These are phyloP conservation scores for Oemleria cerasiformis DNA, from an alignment of 306 rosid species.

Conservation along the genomic window DNA sequence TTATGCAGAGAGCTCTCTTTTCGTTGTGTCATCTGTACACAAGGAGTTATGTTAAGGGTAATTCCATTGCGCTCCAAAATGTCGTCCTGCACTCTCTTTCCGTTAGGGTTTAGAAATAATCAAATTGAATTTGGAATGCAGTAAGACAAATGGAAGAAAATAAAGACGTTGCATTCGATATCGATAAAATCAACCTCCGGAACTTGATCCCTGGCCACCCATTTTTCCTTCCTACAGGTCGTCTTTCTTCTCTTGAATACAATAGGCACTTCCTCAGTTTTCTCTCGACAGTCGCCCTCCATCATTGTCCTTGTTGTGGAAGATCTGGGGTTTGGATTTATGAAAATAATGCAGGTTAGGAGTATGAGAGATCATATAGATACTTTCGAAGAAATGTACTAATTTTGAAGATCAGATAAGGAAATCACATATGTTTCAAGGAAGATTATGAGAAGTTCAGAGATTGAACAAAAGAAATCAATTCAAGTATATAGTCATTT, in stretches of 20 bases:
- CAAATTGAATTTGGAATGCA: neutral
- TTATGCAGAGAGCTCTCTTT: neutral
- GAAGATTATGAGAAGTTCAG: neutral
- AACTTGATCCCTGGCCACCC: neutral
- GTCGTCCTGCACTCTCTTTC: no score
- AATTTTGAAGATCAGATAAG: neutral
- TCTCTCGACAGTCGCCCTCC: neutral
- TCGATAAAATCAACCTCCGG: neutral
- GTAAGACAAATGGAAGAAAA: neutral
- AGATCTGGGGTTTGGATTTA: neutral
- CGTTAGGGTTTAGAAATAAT: no score
- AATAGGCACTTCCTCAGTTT: neutral
- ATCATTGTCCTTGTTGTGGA: neutral
- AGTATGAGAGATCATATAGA: neutral
- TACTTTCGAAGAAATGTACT: neutral
- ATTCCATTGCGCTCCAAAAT: no score
- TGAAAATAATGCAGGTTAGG: neutral
- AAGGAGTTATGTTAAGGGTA: neutral
- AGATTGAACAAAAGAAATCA: neutral
- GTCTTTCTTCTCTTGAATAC: neutral
- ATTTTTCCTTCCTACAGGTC: neutral
- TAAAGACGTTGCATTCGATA: neutral
- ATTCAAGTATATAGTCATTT: neutral
- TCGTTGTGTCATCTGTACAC: neutral
- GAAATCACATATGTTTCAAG: neutral